Evolutionary conservation across 108 stramenopile genomes (phyloP), one percentile per base, ranked within the genome.

Genomic region (Cyclotella atomus): DNA sequence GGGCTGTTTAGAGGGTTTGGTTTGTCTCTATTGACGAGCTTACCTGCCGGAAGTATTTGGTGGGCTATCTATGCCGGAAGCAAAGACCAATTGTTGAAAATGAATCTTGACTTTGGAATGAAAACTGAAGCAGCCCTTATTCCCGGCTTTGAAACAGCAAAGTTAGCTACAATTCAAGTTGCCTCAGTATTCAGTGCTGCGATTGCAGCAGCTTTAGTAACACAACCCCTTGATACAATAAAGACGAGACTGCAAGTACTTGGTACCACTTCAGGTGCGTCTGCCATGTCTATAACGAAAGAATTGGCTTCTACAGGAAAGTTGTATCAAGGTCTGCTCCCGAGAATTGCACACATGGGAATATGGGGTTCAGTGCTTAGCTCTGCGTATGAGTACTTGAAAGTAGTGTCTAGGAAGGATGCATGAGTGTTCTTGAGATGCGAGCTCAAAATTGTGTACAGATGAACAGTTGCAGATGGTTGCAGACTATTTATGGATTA

Each of bases 11-110:
- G 79, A 62, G 85, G 85, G 14, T 86, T 86, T 71, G 79, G 85
- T 23, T 41, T 86, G 19, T 77, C 79, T 17, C 59, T 86, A 10
- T 83, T 86, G 8, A 83, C 75, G 6, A 81, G 79, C 25, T 20
- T 86, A 14, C 85, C 85, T n/a, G 64, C 82, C 17, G 85, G 85
- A 21, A 77, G 59, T 38, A 67, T 83, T 15, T 86, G 85, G 85
- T 86, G 85, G 85, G 85, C 77, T 6, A 75, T 73, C 1, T 86
- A 86, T 56, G 68, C 69, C 46, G 82, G 85, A 38, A 49, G 53
- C 21, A 80, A 81, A 56, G 71, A 85, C 44, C 70, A 82, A 44
- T 36, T 82, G 56, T n/a, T 57, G 53, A 59, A 25, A n/a, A 65
- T 65, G 46, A 55, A 59, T 24, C 23, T 21, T 72, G 19, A 28